Conservation (phyloP, 495 filamentous ascomycete genomes). For the Parathielavia hyrcaniae region DNA sequence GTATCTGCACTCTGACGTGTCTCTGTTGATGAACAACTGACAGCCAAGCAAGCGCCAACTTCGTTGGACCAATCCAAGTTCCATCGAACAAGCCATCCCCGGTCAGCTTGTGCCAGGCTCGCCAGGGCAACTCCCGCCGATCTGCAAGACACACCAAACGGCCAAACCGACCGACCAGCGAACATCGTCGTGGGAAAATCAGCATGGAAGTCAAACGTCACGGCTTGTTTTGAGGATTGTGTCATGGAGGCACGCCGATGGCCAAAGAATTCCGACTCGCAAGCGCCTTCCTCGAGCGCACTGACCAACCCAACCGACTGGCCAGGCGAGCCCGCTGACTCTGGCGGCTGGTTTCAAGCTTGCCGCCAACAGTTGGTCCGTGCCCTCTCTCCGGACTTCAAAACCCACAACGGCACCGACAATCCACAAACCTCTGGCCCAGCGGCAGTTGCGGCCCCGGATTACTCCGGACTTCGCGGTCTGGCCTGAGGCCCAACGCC, state of each 20-base stretch:
- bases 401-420: too few species aligned
- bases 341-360: too few species aligned
- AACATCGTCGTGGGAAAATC: not conserved
- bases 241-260: not conserved
- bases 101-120: slow-evolving; percentile 4
- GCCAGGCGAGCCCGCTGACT: too few species aligned
- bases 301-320: too few species aligned
- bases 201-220: not conserved
- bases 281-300: not conserved
- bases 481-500: too few species aligned
- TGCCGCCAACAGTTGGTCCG: too few species aligned
- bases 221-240: not conserved
- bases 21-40: not conserved
- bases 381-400: too few species aligned
- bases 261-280: not conserved
- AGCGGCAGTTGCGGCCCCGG: too few species aligned
- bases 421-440: too few species aligned
- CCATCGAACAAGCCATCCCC: slow-evolving; percentile 3
- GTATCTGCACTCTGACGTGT: too few species aligned
- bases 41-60: not conserved
- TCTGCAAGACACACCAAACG: slow-evolving; percentile 10
- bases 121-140: slow-evolving; percentile 2
- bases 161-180: not conserved
- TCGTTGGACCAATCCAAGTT: not conserved
- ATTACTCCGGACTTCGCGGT: too few species aligned